Evolutionary conservation across 495 filamentous ascomycete genomes (phyloP).

Genomic region (Hyaloscypha bicolor): DNA sequence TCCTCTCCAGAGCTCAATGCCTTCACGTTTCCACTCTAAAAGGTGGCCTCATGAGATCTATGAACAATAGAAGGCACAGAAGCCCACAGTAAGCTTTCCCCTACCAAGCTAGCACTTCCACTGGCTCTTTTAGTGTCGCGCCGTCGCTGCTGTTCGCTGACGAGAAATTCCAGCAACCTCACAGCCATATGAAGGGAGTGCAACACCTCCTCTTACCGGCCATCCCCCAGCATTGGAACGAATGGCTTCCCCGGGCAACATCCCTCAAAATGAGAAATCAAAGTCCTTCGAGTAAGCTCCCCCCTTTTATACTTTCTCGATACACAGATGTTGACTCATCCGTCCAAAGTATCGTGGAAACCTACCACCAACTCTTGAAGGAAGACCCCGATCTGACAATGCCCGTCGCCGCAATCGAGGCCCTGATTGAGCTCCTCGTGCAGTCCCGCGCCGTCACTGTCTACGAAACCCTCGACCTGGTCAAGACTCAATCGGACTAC

Average conservation of each 20-base stretch:
- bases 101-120: not conserved
- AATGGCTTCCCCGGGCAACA: constrained; percentile 31
- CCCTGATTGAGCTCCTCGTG: constrained; percentile 81
- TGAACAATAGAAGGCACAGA: not conserved
- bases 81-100: not conserved
- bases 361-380: constrained; percentile 52
- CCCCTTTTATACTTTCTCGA: not conserved
- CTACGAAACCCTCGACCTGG: constrained; percentile 86
- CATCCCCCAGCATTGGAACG: constrained; percentile 28
- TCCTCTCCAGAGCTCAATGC: not conserved
- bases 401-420: constrained; percentile 94
- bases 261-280: constrained; percentile 18
- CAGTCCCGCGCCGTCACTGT: constrained; percentile 78
- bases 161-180: constrained; percentile 11
- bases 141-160: constrained; percentile 15
- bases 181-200: constrained; percentile 25
- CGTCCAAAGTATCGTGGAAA: constrained; percentile 50
- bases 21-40: not conserved
- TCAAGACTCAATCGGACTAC: constrained; percentile 70
- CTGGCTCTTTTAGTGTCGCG: not conserved
- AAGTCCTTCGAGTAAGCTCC: constrained; percentile 29
- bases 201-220: constrained; percentile 28
- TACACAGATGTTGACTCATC: constrained; percentile 23
- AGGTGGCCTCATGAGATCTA: not conserved
- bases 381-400: constrained; percentile 85